phyloP scores from a whole-genome alignment of 2,329 filamentous ascomycete genomes.

The Pseudogymnoascus sp. region DNA sequence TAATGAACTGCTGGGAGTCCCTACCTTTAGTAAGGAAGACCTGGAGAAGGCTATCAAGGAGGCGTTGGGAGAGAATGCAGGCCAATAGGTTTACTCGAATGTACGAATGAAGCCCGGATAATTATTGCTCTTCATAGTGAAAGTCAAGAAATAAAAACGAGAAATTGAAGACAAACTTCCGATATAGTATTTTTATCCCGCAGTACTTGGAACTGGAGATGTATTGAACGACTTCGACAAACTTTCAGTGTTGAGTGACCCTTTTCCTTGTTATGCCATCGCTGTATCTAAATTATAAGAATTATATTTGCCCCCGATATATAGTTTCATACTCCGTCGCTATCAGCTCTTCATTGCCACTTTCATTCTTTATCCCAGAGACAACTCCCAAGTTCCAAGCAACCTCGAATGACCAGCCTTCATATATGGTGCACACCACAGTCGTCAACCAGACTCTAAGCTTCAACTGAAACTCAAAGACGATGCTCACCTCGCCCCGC shows the following conservation, averaged over 20 bases:
- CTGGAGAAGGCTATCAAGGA: conserved; percentile 29
- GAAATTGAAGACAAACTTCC: not conserved
- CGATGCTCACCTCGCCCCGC: not conserved
- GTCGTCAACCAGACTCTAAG: not conserved
- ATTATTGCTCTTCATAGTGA: not conserved
- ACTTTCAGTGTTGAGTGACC: not conserved
- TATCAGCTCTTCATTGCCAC: not conserved
- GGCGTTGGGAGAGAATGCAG: not conserved
- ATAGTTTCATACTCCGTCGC: not conserved
- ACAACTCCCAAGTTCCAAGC: not conserved
- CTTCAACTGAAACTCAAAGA: not conserved
- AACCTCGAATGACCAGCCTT: not conserved
- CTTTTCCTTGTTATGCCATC: not conserved
- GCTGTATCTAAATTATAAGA: not conserved
- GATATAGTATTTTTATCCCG: not conserved
- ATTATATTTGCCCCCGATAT: not conserved
- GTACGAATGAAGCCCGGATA: no score
- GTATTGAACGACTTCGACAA: not conserved
- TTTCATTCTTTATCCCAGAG: not conserved
- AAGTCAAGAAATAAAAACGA: not conserved
- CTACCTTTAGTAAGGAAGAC: conserved; percentile 34
- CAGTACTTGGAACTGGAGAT: not conserved
- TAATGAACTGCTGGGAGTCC: conserved; percentile 38
- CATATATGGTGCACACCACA: no score
- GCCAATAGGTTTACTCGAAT: not conserved